Percentiles rank a stretch among this genome's conserved stretches.
phyloP scores from a whole-genome alignment of 352 stramenopile genomes.

The Globisporangium ultimum region DNA sequence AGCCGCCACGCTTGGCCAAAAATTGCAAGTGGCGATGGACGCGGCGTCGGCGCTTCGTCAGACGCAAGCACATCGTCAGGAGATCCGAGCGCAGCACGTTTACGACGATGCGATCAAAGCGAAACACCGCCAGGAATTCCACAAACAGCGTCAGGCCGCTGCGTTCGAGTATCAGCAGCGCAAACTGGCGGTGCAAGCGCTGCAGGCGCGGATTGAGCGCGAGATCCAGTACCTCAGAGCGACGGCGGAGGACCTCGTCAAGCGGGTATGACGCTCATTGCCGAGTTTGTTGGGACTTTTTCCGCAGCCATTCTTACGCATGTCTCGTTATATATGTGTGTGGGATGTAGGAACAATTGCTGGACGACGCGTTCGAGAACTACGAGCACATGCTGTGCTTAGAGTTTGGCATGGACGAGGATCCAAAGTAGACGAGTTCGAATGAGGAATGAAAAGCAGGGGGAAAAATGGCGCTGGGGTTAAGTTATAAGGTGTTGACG shows the following conservation, averaged over 20 bases:
- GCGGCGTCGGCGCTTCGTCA: conserved; percentile 19
- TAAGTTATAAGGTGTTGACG: conserved; percentile 63
- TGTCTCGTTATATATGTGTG: conserved; percentile 9
- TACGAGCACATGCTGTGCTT: conserved; percentile 42
- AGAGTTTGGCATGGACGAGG: conserved; percentile 21
- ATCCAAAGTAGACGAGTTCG: no score
- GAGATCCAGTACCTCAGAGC: conserved; percentile 58
- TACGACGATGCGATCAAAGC: conserved; percentile 9
- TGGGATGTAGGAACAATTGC: conserved; percentile 40
- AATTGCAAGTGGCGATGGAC: conserved; percentile 10
- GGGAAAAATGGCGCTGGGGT: conserved; percentile 6
- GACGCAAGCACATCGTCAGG: conserved; percentile 14
- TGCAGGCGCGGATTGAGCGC: conserved; percentile 43
- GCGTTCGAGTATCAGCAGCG: conserved; percentile 46
- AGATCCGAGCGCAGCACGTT: conserved; percentile 18
- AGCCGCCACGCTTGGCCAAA: conserved; percentile 8
- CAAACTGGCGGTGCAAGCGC: conserved; percentile 52
- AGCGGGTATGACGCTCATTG: conserved; percentile 25
- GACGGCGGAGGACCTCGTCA: conserved; percentile 40
- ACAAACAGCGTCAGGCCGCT: conserved; percentile 29
- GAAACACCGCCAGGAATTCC: conserved; percentile 24
- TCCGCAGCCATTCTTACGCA: no score
- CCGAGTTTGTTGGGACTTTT: background rate
- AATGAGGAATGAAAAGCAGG: no score
- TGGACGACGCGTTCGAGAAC: conserved; percentile 59